A percentile compares a stretch with the other conserved stretches of the same genome.
These are phyloP conservation scores for Backusella westeae DNA, from an alignment of 192 early-diverging fungal genomes.

Conservation along the genomic window DNA sequence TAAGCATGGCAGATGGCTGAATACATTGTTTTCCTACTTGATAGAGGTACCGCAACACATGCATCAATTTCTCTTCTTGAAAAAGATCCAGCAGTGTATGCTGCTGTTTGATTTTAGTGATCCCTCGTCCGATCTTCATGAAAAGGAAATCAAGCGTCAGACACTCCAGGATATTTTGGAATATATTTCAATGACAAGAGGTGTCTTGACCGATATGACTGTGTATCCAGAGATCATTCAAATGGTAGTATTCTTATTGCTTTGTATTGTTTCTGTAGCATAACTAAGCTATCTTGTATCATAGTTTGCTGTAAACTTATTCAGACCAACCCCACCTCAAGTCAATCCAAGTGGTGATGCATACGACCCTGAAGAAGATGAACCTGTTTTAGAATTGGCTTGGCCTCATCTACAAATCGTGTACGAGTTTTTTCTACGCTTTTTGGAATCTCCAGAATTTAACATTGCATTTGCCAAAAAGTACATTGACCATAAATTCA, in stretches of 20 bases:
- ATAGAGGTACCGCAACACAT: slow-evolving; percentile 66
- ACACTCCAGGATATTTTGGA: slow-evolving; percentile 82
- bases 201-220: slow-evolving; percentile 71
- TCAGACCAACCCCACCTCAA: slow-evolving; percentile 86
- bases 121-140: slow-evolving; percentile 66
- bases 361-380: slow-evolving; percentile 94
- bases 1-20: no score
- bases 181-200: slow-evolving; percentile 73
- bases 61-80: slow-evolving; percentile 74
- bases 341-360: slow-evolving; percentile 86
- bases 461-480: slow-evolving; percentile 85
- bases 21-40: background rate
- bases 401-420: slow-evolving; percentile 93
- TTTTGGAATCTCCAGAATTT: slow-evolving; percentile 91
- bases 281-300: no score
- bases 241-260: slow-evolving; percentile 59
- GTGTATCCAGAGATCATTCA: slow-evolving; percentile 81
- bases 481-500: slow-evolving; percentile 87
- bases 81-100: slow-evolving; percentile 81
- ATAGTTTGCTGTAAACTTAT: slow-evolving; percentile 78
- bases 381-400: slow-evolving; percentile 84
- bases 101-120: slow-evolving; percentile 89
- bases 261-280: no score
- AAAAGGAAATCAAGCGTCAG: slow-evolving; percentile 87
- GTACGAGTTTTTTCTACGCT: slow-evolving; percentile 89